Base-by-base conservation (phyloP, 129 eudicot genomes). In the Chrysanthemum makinoi region DNA sequence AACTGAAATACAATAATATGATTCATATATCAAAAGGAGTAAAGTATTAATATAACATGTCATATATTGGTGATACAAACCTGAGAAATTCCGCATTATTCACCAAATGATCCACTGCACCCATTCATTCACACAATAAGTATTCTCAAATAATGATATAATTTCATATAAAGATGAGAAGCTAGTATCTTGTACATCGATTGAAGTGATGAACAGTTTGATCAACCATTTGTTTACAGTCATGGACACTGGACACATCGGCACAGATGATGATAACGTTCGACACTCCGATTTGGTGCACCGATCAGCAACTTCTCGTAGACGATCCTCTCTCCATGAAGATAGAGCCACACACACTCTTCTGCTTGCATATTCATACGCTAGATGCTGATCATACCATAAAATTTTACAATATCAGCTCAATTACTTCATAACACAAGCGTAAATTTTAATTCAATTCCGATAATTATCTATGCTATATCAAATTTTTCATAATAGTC, bases 21-120 rank as follows among this genome's bases (percentile, higher is more conserved):
- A 49, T 9, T 3, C 14, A 49, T 0, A 9, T 49, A 24, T 24
- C 28, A 24, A 24, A 24, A n/a, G 28, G 28, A 4, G 9, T 9
- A 53, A 54, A 13, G 2, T 11, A 53, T 69, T 83, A 83, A 84
- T 80, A 80, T 83, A 15, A 78, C 62, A 0, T 80, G 70, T 20
- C 79, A n/a, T 9, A 77, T 33, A 15, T 66, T 61, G 5, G 75
- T 68, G 33, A 83, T 22, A 67, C 66, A 47, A 10, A 62, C 59
- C 5, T 80, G 66, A 14, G 81, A 46, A 6, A 83, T 65, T 47
- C 87, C 84, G 87, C 81, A 68, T 57, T 5, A 48, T 59, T 5
- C 63, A 83, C 87, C 73, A 83, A 49, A 72, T 79, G 82, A 52
- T 83, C 80, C 76, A 80, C 87, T 83, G 69, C 52, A 14, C 22